A percentile compares a stretch with the other conserved stretches of the same genome.
Conservation (phyloP, 257 asterid genomes). For the Solanum clarkiae region DNA sequence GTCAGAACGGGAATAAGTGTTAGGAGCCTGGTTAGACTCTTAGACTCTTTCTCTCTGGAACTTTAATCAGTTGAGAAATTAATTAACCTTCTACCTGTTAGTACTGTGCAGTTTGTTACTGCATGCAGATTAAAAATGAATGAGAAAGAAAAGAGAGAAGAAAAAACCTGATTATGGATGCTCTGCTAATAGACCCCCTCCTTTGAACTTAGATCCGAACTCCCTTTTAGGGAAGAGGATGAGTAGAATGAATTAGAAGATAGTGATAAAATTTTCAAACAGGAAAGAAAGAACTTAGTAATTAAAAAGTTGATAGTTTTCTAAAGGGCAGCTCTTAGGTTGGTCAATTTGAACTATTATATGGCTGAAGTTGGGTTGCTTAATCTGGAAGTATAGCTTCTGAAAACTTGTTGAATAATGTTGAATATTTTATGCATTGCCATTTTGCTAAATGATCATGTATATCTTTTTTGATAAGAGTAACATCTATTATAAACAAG, state of each 20-base stretch:
- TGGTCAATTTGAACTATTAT: not conserved
- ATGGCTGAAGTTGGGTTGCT: not conserved
- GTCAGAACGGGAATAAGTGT: not conserved
- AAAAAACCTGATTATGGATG: no score
- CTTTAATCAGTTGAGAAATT: not conserved
- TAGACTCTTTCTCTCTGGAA: not conserved
- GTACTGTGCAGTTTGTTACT: not conserved
- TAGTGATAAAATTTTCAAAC: not conserved
- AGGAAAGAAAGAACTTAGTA: not conserved
- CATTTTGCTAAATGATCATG: not conserved
- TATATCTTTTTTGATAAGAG: not conserved
- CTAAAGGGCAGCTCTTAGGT: not conserved
- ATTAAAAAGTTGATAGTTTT: not conserved
- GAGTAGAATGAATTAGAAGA: not conserved
- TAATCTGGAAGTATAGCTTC: not conserved
- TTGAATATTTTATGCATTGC: not conserved
- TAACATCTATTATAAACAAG: not conserved
- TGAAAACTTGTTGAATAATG: not conserved
- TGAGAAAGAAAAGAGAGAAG: not conserved
- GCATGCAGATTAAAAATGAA: not conserved
- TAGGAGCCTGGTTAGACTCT: not conserved
- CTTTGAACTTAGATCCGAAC: no score
- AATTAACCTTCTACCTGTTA: not conserved
- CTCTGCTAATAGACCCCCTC: no score
- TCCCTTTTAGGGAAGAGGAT: not conserved